Percentiles rank a stretch among this genome's conserved stretches.
These are phyloP conservation scores for Scheffersomyces segobiensis DNA, from an alignment of 1,139 yeast genomes.

Conservation along the genomic window DNA sequence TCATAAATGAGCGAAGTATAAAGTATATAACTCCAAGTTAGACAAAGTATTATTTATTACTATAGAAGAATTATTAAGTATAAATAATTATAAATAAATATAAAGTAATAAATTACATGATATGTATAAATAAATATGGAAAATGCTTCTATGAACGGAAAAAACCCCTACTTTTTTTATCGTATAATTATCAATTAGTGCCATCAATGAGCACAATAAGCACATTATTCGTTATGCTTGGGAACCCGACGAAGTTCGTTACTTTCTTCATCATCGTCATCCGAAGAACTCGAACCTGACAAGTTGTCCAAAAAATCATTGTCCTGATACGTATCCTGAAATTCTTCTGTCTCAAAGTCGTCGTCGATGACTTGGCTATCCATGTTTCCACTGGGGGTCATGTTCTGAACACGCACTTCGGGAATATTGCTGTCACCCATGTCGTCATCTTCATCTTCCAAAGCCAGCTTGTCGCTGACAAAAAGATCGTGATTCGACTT, in stretches of 20 bases:
- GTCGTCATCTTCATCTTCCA: constrained; percentile 16
- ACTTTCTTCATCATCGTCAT: constrained; percentile 23
- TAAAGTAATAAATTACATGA: not conserved
- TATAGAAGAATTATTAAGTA: too few relatives aligned
- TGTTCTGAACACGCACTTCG: constrained; percentile 20
- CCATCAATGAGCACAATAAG: not conserved
- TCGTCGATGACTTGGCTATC: constrained; percentile 13
- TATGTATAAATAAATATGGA: not conserved
- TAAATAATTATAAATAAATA: too few relatives aligned
- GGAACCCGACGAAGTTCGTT: constrained; percentile 37
- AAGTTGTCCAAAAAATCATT: constrained; percentile 35
- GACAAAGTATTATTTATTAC: too few relatives aligned
- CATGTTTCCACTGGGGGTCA: constrained; percentile 23
- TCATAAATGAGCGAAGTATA: not conserved
- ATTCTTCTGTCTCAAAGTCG: constrained; percentile 25
- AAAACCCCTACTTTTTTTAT: not conserved
- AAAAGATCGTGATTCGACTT: constrained; percentile 36
- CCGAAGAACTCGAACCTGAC: constrained; percentile 41
- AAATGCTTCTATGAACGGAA: not conserved
- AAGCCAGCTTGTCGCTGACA: constrained; percentile 15
- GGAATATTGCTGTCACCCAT: constrained; percentile 19
- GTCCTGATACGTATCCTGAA: constrained; percentile 18
- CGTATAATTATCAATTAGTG: not conserved
- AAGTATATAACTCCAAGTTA: not conserved
- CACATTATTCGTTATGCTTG: constrained; percentile 34